phyloP scores from a whole-genome alignment of 2,329 filamentous ascomycete genomes.

The Talaromyces rugulosus region DNA sequence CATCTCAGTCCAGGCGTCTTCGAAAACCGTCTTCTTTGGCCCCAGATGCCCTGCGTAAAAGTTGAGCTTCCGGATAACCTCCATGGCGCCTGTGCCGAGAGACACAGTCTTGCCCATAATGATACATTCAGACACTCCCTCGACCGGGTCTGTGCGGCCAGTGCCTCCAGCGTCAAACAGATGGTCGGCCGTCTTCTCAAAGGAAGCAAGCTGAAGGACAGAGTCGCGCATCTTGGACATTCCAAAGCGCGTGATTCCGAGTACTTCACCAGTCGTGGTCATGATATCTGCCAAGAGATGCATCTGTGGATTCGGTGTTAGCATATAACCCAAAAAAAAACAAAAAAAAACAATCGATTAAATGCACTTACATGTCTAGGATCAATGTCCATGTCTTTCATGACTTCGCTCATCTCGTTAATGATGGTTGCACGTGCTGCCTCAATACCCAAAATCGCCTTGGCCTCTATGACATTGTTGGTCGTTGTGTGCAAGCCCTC shows the following conservation, averaged over 20 bases:
- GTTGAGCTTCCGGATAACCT: constrained; percentile 74
- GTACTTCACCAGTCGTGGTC: constrained; percentile 96
- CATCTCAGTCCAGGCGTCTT: constrained; percentile 51
- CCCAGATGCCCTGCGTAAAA: constrained; percentile 58
- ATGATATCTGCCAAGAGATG: constrained; percentile 95
- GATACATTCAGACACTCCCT: constrained; percentile 93
- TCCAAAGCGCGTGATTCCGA: constrained; percentile 94
- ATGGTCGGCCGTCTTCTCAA: constrained; percentile 98
- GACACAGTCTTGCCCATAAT: constrained; percentile 96
- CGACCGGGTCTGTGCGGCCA: constrained; percentile 87
- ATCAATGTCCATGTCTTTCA: constrained; percentile 93
- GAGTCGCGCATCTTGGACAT: constrained; percentile 94
- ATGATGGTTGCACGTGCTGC: constrained; percentile 87
- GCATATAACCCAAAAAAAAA: neutral
- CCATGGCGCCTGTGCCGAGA: constrained; percentile 86
- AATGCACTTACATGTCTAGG: constrained; percentile 74
- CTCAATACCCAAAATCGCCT: constrained; percentile 87
- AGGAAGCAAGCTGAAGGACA: constrained; percentile 88
- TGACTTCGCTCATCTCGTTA: constrained; percentile 79
- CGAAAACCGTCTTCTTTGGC: constrained; percentile 60
- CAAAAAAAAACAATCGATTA: too few relatives aligned
- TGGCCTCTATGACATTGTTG: constrained; percentile 88
- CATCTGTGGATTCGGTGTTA: constrained; percentile 28
- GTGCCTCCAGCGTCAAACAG: constrained; percentile 89
- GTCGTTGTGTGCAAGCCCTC: constrained; percentile 68